Evolutionary conservation across 352 stramenopile species (phyloP), one percentile per base, ranked within the genome.

Genomic region (Nothophytophthora sp.): DNA sequence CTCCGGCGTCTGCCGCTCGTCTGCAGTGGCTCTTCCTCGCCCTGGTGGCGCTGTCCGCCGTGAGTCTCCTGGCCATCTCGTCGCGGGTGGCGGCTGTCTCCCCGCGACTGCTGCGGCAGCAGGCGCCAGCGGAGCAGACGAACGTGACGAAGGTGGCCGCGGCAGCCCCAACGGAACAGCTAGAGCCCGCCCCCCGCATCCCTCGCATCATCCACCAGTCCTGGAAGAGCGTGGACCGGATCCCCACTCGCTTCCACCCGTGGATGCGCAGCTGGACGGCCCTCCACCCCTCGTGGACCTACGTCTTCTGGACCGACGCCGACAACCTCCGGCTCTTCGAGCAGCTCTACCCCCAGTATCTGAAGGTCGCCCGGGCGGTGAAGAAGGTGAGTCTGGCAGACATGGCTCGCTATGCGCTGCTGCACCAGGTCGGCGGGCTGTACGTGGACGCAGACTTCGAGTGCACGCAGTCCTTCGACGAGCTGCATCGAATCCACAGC

Each of bases 401-500:
- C 35, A 88, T 86, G 71, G 56, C 70, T 1, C 60, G 71, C 1
- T 88, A 86, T 30, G 73, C 76, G 24, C 34, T 88, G 45, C 57
- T 85, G 18, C 68, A 88, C 37, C 50, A 50, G 19, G 46, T 78
- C 6, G 76, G 73, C 25, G 76, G 76, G 3, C 40, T 88, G 2
- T 88, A 84, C 48, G 71, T 64, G 2, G 68, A 85, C 49, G 59
- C 50, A 8, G 73, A 88, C 30, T 80, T 86, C 27, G 76, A 88
- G 62, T 83, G 68, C 43, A 42, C 65, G 7, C 41, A 69, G 48
- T 36, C 63, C 4, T 78, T 85, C 35, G 62, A 73, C 41, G 42
- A 57, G 13, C 46, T 84, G 19, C 56, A 74, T 43, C 38, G 38
- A 35, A 41, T 48, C 7, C 34, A 75, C 41, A 30, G 57, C 12